Conservation (phyloP, 176 grass and related monocot genomes). For the Phoenix roebelenii region DNA sequence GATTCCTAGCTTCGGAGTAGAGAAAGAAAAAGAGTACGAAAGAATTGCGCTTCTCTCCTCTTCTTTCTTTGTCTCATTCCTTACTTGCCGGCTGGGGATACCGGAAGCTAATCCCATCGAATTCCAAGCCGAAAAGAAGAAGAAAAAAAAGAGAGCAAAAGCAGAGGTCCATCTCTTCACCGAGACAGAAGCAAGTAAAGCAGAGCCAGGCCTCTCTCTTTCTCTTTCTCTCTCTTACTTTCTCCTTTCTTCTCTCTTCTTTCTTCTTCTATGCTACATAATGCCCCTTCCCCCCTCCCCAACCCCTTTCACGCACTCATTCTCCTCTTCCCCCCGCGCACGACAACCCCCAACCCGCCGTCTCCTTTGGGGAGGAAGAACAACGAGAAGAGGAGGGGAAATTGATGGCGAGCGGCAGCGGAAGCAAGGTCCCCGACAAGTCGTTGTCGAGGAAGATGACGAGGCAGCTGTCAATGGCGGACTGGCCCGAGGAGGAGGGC, state of each 20-base stretch:
- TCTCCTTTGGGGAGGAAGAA: neutral
- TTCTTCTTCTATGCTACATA: too few relatives aligned
- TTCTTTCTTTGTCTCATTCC: neutral
- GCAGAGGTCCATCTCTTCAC: too few relatives aligned
- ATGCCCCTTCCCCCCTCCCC: neutral
- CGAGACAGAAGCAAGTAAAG: too few relatives aligned
- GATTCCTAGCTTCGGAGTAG: too few relatives aligned
- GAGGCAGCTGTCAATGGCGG: slow-evolving; percentile 11
- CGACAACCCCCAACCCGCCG: neutral
- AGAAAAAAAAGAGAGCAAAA: too few relatives aligned
- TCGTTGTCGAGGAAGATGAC: slow-evolving; percentile 12
- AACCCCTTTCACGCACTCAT: neutral
- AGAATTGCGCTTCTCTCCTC: neutral
- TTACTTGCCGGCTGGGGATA: neutral
- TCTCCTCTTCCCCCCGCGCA: neutral
- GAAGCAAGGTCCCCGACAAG: neutral
- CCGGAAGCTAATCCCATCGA: neutral
- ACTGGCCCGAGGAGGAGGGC: slow-evolving; percentile 6
- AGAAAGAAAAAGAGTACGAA: too few relatives aligned
- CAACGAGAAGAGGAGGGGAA: neutral
- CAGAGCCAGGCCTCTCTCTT: too few relatives aligned
- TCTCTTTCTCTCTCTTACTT: too few relatives aligned
- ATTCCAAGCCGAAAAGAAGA: too few relatives aligned
- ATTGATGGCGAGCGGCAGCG: slow-evolving; percentile 19
- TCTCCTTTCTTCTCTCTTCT: too few relatives aligned